These are phyloP conservation scores for Phytophthora syringae DNA, from an alignment of 352 stramenopile species.

Conservation along the genomic window DNA sequence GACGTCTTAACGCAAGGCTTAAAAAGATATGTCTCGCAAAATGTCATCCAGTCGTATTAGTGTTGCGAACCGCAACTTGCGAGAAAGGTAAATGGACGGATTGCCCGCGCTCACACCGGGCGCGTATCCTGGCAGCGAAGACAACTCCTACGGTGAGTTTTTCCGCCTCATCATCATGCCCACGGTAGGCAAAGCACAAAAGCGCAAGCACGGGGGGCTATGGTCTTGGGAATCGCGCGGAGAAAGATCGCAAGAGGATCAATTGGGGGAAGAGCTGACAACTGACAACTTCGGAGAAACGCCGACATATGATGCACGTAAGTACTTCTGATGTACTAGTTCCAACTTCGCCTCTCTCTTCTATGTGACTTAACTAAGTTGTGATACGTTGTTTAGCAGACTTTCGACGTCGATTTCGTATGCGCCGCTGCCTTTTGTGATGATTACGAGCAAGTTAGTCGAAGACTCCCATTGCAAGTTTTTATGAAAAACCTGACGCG, in stretches of 20 bases:
- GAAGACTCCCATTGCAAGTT: constrained; percentile 5
- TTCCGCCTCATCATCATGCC: not conserved
- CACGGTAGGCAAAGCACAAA: not conserved
- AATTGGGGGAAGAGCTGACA: not conserved
- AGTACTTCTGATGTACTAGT: not conserved
- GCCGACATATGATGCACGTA: not conserved
- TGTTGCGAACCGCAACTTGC: too few relatives aligned
- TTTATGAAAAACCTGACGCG: not conserved
- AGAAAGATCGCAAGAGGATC: not conserved
- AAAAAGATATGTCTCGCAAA: not conserved
- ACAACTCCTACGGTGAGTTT: not conserved
- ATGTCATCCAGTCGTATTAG: too few relatives aligned
- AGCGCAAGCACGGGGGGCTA: not conserved
- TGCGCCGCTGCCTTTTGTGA: not conserved
- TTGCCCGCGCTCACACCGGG: not conserved
- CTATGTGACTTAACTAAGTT: not conserved
- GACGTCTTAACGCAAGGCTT: not conserved
- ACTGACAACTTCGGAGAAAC: not conserved
- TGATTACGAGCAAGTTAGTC: not conserved
- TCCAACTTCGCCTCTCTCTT: too few relatives aligned
- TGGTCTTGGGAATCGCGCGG: not conserved
- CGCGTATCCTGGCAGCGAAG: not conserved
- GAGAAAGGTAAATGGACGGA: not conserved
- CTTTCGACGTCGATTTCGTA: not conserved
- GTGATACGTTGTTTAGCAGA: not conserved